Conservation (phyloP, 768 basidiomycete genomes). For the Tephrocybe sp. region DNA sequence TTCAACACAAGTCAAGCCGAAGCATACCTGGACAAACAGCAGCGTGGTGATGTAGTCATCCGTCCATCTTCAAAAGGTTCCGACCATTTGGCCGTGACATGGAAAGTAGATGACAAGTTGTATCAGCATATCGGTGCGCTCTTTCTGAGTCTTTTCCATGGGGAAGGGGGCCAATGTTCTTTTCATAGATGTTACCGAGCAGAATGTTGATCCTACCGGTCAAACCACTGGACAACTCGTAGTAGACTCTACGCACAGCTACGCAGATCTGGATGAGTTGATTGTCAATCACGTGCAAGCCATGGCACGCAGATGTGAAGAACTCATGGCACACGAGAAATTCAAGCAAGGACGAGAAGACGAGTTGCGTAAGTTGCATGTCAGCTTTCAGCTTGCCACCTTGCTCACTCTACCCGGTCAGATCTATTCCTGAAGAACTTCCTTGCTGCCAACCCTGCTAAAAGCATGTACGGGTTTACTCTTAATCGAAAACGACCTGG, state of each 20-base stretch:
- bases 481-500: constrained; percentile 88
- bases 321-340: constrained; percentile 93
- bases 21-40: constrained; percentile 81
- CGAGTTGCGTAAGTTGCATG: constrained; percentile 74
- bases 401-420: constrained; percentile 27
- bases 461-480: constrained; percentile 95
- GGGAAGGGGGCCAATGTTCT: too few relatives aligned
- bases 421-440: constrained; percentile 88
- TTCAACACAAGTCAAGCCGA: constrained; percentile 90
- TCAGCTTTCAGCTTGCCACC: neutral
- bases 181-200: constrained; percentile 70
- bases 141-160: neutral
- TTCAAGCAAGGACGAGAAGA: constrained; percentile 87
- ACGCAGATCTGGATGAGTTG: constrained; percentile 93
- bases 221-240: constrained; percentile 64
- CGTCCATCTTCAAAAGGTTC: constrained; percentile 92
- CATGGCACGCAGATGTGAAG: constrained; percentile 89
- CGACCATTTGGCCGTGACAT: constrained; percentile 94
- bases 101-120: constrained; percentile 96
- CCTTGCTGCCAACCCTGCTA: constrained; percentile 88
- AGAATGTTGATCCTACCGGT: constrained; percentile 71
- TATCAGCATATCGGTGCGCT: constrained; percentile 92
- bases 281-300: constrained; percentile 96
- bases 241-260: constrained; percentile 76
- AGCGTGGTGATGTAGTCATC: constrained; percentile 94